Evolutionary conservation across 2,329 filamentous ascomycete genomes (phyloP), one percentile per base, ranked within the genome.

Genomic region (Septoria petroselini): DNA sequence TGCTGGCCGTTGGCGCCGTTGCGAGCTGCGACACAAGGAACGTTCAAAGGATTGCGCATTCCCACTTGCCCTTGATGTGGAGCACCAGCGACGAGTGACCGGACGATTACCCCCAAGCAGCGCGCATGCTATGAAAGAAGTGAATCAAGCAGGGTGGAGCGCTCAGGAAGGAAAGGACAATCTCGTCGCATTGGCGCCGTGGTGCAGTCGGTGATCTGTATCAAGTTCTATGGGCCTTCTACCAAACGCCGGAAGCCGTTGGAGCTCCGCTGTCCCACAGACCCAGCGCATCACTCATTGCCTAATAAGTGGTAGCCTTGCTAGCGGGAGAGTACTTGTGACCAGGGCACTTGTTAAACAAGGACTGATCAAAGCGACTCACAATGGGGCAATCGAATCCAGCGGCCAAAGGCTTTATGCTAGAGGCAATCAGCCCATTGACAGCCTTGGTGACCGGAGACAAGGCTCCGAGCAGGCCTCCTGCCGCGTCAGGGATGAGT

Each of bases 321-420:
- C 58, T 57, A 14, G 43, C 57, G n/a, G 57, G 58, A 21, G 33
- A 38, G 41, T 61, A 61, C 18, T 51, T 50, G n/a, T 55, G 43
- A 27, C 58, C 58, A 5, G 57, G 57, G 29, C 53, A 58, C 18
- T 54, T 34, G 38, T 60, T 47, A 25, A 40, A 50, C 39, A 49
- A 37, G 7, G 27, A 50, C 37, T 51, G 44, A 21, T 53, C 51
- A 29, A 55, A 59, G 11, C 50, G 45, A 15, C 39, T 55, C n/a
- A 58, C 46, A 30, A 48, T 46, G n/a, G 57, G 55, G 33, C 58
- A 61, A 31, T 50, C 50, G 30, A 33, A 15, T 12, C 14, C 30
- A 33, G 30, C 30, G 5, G 30, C 30, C 39, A 61, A 46, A 5
- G 31, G 48, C 6, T 40, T 44, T 2, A 50, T 51, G 38, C 54